Base-by-base conservation (phyloP, 768 basidiomycete genomes). In the Cystofilobasidium ferigula region DNA sequence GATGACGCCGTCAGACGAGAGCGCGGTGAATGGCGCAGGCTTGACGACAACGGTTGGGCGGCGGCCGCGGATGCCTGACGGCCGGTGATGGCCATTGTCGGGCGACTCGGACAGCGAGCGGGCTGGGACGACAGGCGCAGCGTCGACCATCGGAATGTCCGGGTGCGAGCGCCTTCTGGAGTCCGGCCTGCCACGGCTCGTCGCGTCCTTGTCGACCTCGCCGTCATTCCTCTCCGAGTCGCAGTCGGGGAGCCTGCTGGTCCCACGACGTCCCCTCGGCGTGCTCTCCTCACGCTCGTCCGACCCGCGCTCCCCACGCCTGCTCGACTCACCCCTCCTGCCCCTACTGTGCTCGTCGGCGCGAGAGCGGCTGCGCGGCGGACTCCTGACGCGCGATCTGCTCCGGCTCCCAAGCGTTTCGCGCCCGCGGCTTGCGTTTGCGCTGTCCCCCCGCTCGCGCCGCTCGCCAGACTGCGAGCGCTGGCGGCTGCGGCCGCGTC, bases 41-140 rank as follows among this genome's bases (percentile, higher is more conserved):
- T 42, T 57, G 57, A 43, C 54, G 47, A 30, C 32, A 35, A 64
- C 63, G 12, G 63, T 53, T 36, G 63, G 56, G 12, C 63, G 63
- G 20, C 63, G 57, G 12, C 63, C 63, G 45, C 63, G 63, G 18
- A 34, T 40, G n/a, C 30, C 20, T 43, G 16, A 53, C 62, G 22
- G 51, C 51, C n/a, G 36, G n/a, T 24, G 26, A 28, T 32, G 34
- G 22, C 30, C 1, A 6, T 38, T 36, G 42, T 63, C 62, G 4
- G 62, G 62, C 13, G 63, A 64, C 2, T 12, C 36, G 0, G 63
- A 48, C 6, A 53, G 28, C 12, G 57, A 48, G 30, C 63, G 43
- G n/a, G 42, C 63, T 34, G 38, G 22, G n/a, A 32, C 56, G 36
- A 45, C 56, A 0, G 63, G 45, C n/a, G 63, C 57, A 12, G 18